Conservation (phyloP, 352 stramenopile genomes). For the Plasmopara muralis region DNA sequence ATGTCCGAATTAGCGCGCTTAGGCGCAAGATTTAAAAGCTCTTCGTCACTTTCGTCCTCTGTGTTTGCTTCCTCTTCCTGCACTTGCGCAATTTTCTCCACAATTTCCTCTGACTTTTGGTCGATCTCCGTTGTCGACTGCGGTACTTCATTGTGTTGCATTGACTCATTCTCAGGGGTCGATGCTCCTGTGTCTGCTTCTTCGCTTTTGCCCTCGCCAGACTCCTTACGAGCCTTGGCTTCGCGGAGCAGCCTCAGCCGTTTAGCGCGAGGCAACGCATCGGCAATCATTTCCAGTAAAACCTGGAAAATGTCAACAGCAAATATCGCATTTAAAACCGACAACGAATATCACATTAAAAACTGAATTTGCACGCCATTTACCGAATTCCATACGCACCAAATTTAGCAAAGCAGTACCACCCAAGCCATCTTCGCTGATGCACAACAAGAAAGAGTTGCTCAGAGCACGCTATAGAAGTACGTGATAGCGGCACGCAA, state of each 20-base stretch:
- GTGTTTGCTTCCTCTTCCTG: slow-evolving; percentile 23
- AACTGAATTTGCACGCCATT: too few species aligned
- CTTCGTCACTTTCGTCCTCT: slow-evolving; percentile 48
- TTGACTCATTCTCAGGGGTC: slow-evolving; percentile 3
- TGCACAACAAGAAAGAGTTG: too few species aligned
- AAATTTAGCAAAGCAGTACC: too few species aligned
- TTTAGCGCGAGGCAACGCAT: slow-evolving; percentile 73
- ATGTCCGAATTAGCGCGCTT: slow-evolving; percentile 87
- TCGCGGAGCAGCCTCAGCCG: slow-evolving; percentile 79
- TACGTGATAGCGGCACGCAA: too few species aligned
- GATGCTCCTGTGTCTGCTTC: slow-evolving; percentile 6
- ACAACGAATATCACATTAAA: too few species aligned
- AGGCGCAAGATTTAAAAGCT: slow-evolving; percentile 66
- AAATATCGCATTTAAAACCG: too few species aligned
- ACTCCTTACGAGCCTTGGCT: slow-evolving; percentile 73
- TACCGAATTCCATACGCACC: too few species aligned
- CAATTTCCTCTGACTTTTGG: slow-evolving; percentile 7
- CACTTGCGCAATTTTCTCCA: slow-evolving; percentile 21
- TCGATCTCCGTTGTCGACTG: not conserved
- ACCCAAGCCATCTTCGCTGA: too few species aligned
- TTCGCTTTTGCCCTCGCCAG: slow-evolving; percentile 23
- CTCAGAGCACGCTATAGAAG: too few species aligned
- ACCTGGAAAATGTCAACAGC: too few species aligned
- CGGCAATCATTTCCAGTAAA: not conserved
- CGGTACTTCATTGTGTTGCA: not conserved